Percentiles rank a stretch among this genome's conserved stretches.
Evolutionary conservation across 2,329 filamentous ascomycete genomes (phyloP).

Genomic region (Madurella fahalii): DNA sequence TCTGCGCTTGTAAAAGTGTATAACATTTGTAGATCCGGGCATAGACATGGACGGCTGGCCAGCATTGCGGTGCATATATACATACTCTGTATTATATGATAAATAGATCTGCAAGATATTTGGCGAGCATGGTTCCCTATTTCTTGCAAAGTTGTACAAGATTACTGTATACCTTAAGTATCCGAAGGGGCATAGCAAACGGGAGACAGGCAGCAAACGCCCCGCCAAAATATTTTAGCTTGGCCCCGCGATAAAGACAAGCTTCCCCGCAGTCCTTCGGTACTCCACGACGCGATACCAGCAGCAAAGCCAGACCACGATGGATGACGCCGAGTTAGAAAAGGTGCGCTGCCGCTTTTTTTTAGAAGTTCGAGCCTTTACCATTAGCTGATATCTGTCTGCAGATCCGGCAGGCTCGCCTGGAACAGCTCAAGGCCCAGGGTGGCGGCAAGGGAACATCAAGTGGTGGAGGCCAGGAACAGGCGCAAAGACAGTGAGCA

Average conservation of each 20-base stretch:
- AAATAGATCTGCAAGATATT: not conserved
- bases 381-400: not conserved
- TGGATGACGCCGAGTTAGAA: slow-evolving; percentile 40
- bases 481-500: slow-evolving; percentile 62
- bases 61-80: not conserved
- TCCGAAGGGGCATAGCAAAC: too few relatives aligned
- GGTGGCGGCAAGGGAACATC: slow-evolving; percentile 43
- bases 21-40: not conserved
- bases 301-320: slow-evolving; percentile 15
- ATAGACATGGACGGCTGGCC: not conserved
- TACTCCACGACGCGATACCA: not conserved
- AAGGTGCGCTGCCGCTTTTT: slow-evolving; percentile 26
- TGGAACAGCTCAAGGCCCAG: slow-evolving; percentile 85
- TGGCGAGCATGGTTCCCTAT: too few relatives aligned
- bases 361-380: not conserved
- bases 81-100: not conserved
- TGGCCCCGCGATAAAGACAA: not conserved
- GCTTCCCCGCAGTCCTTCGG: not conserved
- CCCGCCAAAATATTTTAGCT: not conserved
- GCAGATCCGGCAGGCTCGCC: slow-evolving; percentile 85
- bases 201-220: too few relatives aligned
- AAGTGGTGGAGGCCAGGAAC: slow-evolving; percentile 47
- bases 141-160: too few relatives aligned
- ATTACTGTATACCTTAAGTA: too few relatives aligned
- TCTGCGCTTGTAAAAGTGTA: not conserved